Percentiles rank a stretch among this genome's conserved stretches.
phyloP scores from a whole-genome alignment of 2,329 filamentous ascomycete species.

The Talaromyces atroroseus region DNA sequence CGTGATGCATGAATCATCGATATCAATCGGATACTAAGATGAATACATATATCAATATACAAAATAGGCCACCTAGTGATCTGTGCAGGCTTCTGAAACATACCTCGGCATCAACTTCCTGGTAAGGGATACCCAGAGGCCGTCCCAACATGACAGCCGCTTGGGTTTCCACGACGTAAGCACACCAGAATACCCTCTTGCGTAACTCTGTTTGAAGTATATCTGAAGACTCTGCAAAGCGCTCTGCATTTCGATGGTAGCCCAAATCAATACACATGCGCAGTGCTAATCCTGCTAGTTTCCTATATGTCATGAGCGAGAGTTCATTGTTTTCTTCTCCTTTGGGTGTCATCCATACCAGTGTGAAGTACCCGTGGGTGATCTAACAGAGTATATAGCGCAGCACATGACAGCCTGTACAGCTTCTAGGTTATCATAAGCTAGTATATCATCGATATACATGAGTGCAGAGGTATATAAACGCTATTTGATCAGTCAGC shows the following conservation, averaged over 20 bases:
- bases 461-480: constrained; percentile 17
- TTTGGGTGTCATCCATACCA: constrained; percentile 18
- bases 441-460: constrained; percentile 16
- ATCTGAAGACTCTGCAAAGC: not conserved
- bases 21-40: constrained; percentile 24
- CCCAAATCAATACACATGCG: constrained; percentile 31
- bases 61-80: not conserved
- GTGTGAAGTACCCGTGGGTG: constrained; percentile 21
- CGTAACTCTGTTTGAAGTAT: constrained; percentile 20
- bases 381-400: constrained; percentile 24
- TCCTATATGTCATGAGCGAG: constrained; percentile 17
- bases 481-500: constrained; percentile 5
- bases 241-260: constrained; percentile 23
- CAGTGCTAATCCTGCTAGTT: constrained; percentile 26
- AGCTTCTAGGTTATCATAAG: constrained; percentile 25
- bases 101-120: constrained; percentile 27
- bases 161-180: constrained; percentile 22
- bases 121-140: constrained; percentile 22
- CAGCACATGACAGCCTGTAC: constrained; percentile 31
- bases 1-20: constrained; percentile 26
- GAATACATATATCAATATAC: not conserved
- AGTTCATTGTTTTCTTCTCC: not conserved
- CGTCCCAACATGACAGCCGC: constrained; percentile 22
- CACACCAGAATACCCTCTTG: constrained; percentile 25
- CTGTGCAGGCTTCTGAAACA: not conserved